These are phyloP conservation scores for Metrosideros polymorpha DNA, from an alignment of 441 rosid species.

Conservation along the genomic window DNA sequence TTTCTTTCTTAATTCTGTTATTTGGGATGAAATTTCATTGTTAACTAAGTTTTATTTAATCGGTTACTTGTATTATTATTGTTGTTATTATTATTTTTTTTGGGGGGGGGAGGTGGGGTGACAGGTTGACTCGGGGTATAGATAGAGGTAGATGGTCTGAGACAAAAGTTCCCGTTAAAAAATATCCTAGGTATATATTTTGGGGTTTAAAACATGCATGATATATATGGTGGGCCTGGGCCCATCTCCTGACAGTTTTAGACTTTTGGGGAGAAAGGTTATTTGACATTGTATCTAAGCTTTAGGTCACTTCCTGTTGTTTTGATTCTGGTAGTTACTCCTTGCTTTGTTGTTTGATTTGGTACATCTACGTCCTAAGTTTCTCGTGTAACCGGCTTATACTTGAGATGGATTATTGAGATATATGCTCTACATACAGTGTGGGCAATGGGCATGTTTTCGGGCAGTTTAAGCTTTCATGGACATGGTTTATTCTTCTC, in stretches of 20 bases:
- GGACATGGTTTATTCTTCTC: background rate
- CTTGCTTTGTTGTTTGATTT: background rate
- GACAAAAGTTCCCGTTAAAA: background rate
- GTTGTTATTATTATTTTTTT: background rate
- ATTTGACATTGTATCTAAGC: background rate
- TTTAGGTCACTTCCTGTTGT: background rate
- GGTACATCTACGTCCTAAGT: background rate
- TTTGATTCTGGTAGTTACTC: background rate
- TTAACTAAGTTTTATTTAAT: background rate
- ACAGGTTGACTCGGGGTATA: background rate
- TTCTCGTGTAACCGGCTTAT: background rate
- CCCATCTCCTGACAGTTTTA: background rate
- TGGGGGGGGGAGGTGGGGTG: accelerated
- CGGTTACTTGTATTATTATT: background rate
- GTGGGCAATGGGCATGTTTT: background rate
- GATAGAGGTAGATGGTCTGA: background rate
- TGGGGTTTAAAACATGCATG: background rate
- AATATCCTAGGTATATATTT: background rate
- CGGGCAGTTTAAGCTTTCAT: background rate
- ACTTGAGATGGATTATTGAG: background rate
- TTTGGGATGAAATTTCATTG: background rate
- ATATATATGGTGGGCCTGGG: background rate
- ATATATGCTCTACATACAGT: background rate
- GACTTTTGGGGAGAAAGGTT: background rate
- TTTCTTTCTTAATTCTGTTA: background rate